Evolutionary conservation across 2,329 filamentous ascomycete species (phyloP), one percentile per base, ranked within the genome.

Genomic region (Paraconiothyrium sp.): DNA sequence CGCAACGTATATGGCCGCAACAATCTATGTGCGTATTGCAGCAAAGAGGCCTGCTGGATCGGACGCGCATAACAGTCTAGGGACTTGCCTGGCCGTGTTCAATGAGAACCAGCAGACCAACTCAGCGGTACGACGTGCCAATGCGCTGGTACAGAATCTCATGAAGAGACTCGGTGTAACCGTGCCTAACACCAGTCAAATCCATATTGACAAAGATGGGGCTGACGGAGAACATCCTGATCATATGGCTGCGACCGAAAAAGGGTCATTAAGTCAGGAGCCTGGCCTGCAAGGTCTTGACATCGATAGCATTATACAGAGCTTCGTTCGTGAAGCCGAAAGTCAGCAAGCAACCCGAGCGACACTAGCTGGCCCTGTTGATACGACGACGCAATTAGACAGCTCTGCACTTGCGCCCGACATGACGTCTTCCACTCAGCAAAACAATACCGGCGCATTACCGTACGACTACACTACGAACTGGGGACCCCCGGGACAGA

Each of bases 1-100:
- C 67, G 84, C 85, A 0, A 85, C 83, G 0, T 88, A 87, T 60
- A 84, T 86, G 0, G 80, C 81, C 4, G 84, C 84, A 0, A 86
- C 84, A 0, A 85, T 87, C 20, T 81, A 84, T 54, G 82, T 81
- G 0, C 83, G 84, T 3, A 84, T 84, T 0, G 82, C 84, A 3
- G 81, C 82, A 47, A 77, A 81, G 9, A 76, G 77, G 8, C 70
- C 69, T 0, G 74, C 75, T 0, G 83, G 80, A 0, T 76, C 79
- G 4, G 79, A 82, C 49, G 71, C 71, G 16, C 67, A 72, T 34
- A 71, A 60, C 32, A 72, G 59, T 34, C 63, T 85, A 0, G 75
- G 78, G 32, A 81, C 79, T 0, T 86, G 83, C 58, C 66, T 85
- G 0, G 77, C 77, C 0, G 79, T 85, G 0, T 84, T 86, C 27